These are phyloP conservation scores for Kappamyces sp. DNA, from an alignment of 192 early-diverging fungal species.

Conservation along the genomic window DNA sequence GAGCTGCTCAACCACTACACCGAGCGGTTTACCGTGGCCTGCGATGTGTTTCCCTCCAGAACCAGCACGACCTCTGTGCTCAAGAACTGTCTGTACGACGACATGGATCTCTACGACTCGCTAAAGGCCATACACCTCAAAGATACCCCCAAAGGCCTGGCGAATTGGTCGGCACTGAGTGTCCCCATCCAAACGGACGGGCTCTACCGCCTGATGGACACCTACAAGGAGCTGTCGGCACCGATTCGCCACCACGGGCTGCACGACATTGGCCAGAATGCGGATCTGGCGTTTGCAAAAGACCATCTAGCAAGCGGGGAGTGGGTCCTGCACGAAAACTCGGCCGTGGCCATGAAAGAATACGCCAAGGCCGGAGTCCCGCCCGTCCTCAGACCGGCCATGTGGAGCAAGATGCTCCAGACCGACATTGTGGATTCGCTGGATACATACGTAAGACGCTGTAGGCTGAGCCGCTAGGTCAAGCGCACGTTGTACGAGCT, in stretches of 20 bases:
- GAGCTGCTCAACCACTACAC: too few species aligned
- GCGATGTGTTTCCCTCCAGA: conserved; percentile 14
- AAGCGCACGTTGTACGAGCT: conserved; percentile 16
- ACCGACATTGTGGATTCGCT: conserved; percentile 28
- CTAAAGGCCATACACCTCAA: conserved; percentile 10
- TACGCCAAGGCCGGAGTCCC: conserved; percentile 42
- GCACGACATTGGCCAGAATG: background rate
- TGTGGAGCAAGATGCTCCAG: conserved; percentile 44
- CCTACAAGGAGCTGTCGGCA: background rate
- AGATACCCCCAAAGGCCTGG: background rate
- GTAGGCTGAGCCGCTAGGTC: background rate
- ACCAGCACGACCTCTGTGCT: background rate
- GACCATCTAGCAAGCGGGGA: conserved; percentile 19
- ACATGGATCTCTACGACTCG: conserved; percentile 31
- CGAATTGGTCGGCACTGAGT: background rate
- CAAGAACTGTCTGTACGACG: conserved; percentile 31
- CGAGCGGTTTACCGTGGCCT: background rate
- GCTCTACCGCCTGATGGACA: background rate
- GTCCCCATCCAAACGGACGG: conserved; percentile 1
- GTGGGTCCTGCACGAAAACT: conserved; percentile 14
- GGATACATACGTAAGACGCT: conserved; percentile 21
- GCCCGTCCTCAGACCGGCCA: conserved; percentile 21
- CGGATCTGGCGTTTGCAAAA: conserved; percentile 21
- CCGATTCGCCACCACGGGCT: background rate
- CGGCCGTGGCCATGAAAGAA: conserved; percentile 12